Conservation (phyloP, 495 filamentous ascomycete genomes). For the Neohortaea acidophila region DNA sequence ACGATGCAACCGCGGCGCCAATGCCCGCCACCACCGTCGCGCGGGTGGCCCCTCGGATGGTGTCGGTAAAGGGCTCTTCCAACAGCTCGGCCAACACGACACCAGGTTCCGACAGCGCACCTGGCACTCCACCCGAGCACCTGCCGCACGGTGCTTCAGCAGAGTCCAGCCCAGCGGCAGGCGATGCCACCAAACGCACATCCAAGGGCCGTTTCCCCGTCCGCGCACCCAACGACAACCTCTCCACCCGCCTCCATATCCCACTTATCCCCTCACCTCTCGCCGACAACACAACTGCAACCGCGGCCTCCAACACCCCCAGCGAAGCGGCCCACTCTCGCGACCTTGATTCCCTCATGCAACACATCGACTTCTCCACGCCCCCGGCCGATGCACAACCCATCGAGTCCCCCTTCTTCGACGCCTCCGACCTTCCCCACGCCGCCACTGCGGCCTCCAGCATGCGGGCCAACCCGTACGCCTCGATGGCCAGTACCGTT, state of each 20-base stretch:
- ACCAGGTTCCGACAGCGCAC: too few species aligned
- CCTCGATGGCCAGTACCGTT: constrained; percentile 4
- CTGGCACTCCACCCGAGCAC: too few species aligned
- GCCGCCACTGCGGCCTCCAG: constrained; percentile 7
- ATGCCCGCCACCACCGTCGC: constrained; percentile 71
- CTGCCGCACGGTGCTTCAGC: too few species aligned
- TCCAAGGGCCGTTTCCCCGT: constrained; percentile 16
- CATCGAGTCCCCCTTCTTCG: constrained; percentile 20
- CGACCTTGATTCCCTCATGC: constrained; percentile 9
- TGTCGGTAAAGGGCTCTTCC: constrained; percentile 83
- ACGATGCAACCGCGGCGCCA: constrained; percentile 66
- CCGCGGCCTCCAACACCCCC: too few species aligned
- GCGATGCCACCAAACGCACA: too few species aligned
- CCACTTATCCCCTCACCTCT: constrained; percentile 15
- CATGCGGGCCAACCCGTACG: constrained; percentile 14
- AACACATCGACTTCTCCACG: background rate
- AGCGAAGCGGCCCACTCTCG: constrained; percentile 16
- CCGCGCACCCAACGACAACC: constrained; percentile 13
- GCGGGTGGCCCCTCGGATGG: constrained; percentile 72
- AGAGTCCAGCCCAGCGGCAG: too few species aligned
- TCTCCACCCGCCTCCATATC: constrained; percentile 6
- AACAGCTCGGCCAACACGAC: too few species aligned
- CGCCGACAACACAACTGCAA: constrained; percentile 16
- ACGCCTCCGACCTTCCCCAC: constrained; percentile 14
- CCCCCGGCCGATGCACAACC: constrained; percentile 12